Evolutionary conservation across 23 red algal species (phyloP).

Genomic region (Gracilaria vermiculophylla): DNA sequence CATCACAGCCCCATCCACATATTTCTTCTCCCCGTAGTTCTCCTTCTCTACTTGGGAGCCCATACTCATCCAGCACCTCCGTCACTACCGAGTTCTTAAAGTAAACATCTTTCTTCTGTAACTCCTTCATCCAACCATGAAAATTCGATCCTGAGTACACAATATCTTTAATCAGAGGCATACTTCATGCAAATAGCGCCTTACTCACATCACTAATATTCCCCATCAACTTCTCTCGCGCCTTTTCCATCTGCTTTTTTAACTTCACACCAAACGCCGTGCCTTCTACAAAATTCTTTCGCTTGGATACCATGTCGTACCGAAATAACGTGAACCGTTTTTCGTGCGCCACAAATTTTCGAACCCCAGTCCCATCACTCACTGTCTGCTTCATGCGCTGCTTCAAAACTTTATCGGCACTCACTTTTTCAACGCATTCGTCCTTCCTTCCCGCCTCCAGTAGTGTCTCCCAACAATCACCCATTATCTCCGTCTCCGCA

Average conservation of each 20-base stretch:
- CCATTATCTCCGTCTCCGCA: background rate
- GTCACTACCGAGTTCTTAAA: background rate
- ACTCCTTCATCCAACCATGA: background rate
- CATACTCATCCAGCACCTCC: background rate
- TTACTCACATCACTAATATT: background rate
- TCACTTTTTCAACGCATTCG: background rate
- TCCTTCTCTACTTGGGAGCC: background rate
- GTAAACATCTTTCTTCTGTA: background rate
- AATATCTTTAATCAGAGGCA: background rate
- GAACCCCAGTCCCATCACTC: background rate
- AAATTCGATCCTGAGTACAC: background rate
- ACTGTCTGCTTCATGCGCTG: conserved; percentile 3
- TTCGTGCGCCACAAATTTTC: background rate
- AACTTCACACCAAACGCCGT: background rate
- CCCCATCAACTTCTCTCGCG: background rate
- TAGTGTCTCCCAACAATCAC: background rate
- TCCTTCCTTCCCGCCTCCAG: background rate
- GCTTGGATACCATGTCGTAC: background rate
- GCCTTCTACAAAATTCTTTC: background rate
- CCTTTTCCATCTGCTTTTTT: conserved; percentile 20
- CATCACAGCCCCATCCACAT: background rate
- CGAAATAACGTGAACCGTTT: background rate
- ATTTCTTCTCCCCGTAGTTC: background rate
- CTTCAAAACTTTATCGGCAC: background rate
- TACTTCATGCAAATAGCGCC: background rate